Evolutionary conservation across 495 filamentous ascomycete genomes (phyloP).

Genomic region (Xylaria intraflava): DNA sequence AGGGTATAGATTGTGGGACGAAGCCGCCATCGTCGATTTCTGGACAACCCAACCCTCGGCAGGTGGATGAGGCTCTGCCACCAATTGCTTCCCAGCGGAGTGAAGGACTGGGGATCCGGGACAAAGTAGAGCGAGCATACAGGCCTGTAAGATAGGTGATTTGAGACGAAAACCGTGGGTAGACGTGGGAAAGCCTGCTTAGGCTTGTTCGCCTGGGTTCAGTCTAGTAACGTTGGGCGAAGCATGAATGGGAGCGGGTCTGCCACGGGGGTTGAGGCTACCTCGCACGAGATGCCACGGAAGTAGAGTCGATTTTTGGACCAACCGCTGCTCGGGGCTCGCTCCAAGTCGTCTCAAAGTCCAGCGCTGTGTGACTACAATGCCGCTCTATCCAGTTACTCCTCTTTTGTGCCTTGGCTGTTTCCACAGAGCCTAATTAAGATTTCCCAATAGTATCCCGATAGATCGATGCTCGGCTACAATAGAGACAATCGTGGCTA

Average conservation of each 20-base stretch:
- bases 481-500: not conserved
- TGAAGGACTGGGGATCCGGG: conserved; percentile 8
- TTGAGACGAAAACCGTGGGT: not conserved
- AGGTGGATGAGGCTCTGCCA: conserved; percentile 5
- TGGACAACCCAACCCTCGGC: conserved; percentile 14
- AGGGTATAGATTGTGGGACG: conserved; percentile 46
- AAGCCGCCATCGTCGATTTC: conserved; percentile 44
- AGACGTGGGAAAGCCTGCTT: not conserved
- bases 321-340: conserved; percentile 2
- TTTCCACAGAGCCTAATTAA: conserved; percentile 4
- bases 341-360: conserved; percentile 10
- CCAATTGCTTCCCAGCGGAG: conserved; percentile 7
- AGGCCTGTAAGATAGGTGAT: not conserved
- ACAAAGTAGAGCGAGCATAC: conserved; percentile 12
- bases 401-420: conserved; percentile 12
- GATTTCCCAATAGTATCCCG: not conserved
- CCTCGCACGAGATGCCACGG: conserved; percentile 18
- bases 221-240: conserved; percentile 8
- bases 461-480: not conserved
- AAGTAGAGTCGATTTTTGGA: conserved; percentile 14
- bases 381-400: conserved; percentile 14
- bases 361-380: conserved; percentile 24
- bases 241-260: conserved; percentile 10
- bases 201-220: conserved; percentile 2
- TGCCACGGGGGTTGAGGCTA: conserved; percentile 12